Conservation (phyloP, 1,284 basidiomycete genomes). For the Ustilago trichophora region DNA sequence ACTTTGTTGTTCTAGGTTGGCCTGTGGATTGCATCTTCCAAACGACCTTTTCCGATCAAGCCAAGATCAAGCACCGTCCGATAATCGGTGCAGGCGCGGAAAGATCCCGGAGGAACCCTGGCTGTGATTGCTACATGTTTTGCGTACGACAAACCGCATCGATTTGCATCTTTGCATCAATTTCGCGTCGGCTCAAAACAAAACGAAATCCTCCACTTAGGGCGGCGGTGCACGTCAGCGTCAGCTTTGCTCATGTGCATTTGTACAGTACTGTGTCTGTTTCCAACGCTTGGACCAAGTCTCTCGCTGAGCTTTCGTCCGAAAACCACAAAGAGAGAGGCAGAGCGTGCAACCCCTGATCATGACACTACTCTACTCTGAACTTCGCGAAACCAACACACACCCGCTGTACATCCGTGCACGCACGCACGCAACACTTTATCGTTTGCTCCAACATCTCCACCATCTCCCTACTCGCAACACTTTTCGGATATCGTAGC, state of each 20-base stretch:
- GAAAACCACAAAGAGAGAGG: neutral
- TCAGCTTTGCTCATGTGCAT: slow-evolving; percentile 8
- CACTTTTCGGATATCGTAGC: too few species aligned
- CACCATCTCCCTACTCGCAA: too few species aligned
- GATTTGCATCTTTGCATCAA: too few species aligned
- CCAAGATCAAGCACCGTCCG: neutral
- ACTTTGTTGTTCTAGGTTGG: slow-evolving; percentile 1
- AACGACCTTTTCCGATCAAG: slow-evolving; percentile 14
- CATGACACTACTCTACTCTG: neutral
- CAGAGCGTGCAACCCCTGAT: neutral
- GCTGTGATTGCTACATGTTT: too few species aligned
- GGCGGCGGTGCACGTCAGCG: too few species aligned
- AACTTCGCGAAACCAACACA: slow-evolving; percentile 7
- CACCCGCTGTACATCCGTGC: too few species aligned
- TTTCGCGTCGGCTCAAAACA: slow-evolving; percentile 1
- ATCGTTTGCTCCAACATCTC: too few species aligned
- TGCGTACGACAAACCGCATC: too few species aligned
- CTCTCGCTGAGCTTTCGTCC: slow-evolving; percentile 7
- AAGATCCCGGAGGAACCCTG: slow-evolving; percentile 23
- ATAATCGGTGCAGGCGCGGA: slow-evolving; percentile 6
- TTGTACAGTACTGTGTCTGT: neutral
- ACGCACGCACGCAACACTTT: too few species aligned
- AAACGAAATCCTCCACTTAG: slow-evolving; percentile 16
- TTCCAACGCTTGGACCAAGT: slow-evolving; percentile 9
- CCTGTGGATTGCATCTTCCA: slow-evolving; percentile 1